phyloP scores from a whole-genome alignment of 176 grass and related monocot genomes.

The Aegilops tauschii region DNA sequence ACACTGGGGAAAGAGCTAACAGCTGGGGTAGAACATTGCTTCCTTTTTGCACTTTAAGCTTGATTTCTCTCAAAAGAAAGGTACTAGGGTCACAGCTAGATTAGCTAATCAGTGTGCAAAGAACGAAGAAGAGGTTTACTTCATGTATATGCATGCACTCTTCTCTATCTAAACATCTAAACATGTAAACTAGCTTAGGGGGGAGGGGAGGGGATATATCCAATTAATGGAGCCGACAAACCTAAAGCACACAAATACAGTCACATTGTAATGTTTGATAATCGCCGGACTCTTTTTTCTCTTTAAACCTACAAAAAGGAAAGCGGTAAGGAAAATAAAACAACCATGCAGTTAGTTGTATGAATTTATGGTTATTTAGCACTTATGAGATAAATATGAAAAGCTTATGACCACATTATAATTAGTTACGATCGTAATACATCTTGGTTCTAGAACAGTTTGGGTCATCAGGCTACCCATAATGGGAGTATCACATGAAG shows the following conservation, averaged over 20 bases:
- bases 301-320: not conserved
- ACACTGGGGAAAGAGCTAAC: not conserved
- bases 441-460: too few species aligned
- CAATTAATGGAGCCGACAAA: not conserved
- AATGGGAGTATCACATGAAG: too few species aligned
- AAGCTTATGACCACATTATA: too few species aligned
- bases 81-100: not conserved
- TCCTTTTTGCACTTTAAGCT: not conserved
- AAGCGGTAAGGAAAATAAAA: not conserved
- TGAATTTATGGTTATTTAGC: too few species aligned
- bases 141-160: not conserved
- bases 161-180: not conserved
- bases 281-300: not conserved
- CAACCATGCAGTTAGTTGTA: too few species aligned
- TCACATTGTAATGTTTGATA: not conserved
- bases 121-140: not conserved
- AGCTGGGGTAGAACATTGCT: not conserved
- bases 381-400: too few species aligned
- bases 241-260: not conserved
- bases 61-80: conserved; percentile 23
- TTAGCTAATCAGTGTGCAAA: conserved; percentile 2
- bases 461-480: too few species aligned
- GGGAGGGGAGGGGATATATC: not conserved
- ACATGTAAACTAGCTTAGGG: not conserved
- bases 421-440: too few species aligned